Evolutionary conservation across 164 flowering plant genomes (phyloP), one percentile per base, ranked within the genome.

Genomic region (Kingdonia uniflora): DNA sequence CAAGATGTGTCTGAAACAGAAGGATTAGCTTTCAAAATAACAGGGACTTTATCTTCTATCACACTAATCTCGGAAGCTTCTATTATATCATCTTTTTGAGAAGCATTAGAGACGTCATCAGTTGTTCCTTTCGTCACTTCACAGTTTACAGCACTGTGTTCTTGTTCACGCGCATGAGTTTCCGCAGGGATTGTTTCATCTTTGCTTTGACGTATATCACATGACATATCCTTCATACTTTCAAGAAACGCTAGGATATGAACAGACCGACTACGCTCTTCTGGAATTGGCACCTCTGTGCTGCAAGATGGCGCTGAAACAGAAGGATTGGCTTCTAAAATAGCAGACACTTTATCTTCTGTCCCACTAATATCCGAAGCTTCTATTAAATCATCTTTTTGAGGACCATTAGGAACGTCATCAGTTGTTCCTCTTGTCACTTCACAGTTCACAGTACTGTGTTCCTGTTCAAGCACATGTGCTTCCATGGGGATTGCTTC

Each of bases 11-110:
- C n/a, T n/a, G n/a, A 42, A 6, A 52, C 19, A 19, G 35, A 29
- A 3, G 26, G 7, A 22, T 12, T n/a, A 59, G 42, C 20, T 62
- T 56, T 67, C 11, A 37, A 20, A 1, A 19, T 42, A 42, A 25
- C 47, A 19, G 41, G 37, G 26, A 29, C 49, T 42, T 57, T 47
- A 22, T 42, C 8, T 29, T 29, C 35, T 29, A 4, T 29, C 8
- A 4, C 35, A 29, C 4, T 29, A 29, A 29, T 29, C 8, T 29
- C 35, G 6, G 8, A 29, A 29, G 35, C 4, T 29, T 29, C 35
- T 29, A 29, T 8, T 8, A 29, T 3, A 29, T 29, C 35, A 29
- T 29, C 8, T 29, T 3, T 29, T 29, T 29, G 4, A 29, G 8
- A 8, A 29, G 35, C 35, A 29, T 29, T 8, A 29, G 35, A 29